Conservation (phyloP, 2,329 filamentous ascomycete species). For the Colletotrichum sp. region DNA sequence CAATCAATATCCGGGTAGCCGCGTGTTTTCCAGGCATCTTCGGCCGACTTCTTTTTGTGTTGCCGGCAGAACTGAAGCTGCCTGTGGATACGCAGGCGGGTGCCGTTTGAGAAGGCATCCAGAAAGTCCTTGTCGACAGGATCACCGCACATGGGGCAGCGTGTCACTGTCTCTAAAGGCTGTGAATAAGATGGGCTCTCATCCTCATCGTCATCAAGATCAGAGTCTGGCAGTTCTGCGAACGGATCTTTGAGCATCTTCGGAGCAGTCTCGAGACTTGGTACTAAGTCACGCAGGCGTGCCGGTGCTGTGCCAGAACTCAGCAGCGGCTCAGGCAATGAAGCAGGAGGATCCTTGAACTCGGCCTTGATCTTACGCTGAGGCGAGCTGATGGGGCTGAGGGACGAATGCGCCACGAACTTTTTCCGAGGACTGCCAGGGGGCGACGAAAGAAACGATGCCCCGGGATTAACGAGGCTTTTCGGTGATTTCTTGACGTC, state of each 20-base stretch:
- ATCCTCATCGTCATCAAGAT: neutral
- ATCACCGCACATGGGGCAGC: slow-evolving; percentile 72
- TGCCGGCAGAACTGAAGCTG: slow-evolving; percentile 68
- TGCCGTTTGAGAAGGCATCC: slow-evolving; percentile 52
- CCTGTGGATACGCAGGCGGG: slow-evolving; percentile 58
- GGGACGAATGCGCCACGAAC: neutral
- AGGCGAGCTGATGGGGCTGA: slow-evolving; percentile 4
- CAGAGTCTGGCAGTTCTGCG: slow-evolving; percentile 9
- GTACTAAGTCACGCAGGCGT: neutral
- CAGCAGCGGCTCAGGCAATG: neutral
- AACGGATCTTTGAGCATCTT: neutral
- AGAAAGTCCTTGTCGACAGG: slow-evolving; percentile 61
- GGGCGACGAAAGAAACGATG: neutral
- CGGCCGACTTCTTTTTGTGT: slow-evolving; percentile 63
- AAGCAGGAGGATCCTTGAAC: neutral
- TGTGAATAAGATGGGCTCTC: neutral
- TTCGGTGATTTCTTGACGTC: neutral
- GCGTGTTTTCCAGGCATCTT: slow-evolving; percentile 48
- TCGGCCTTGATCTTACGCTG: neutral
- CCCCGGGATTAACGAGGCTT: neutral
- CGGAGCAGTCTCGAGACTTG: neutral
- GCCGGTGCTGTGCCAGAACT: neutral
- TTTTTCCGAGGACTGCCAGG: neutral
- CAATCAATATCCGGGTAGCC: slow-evolving; percentile 78
- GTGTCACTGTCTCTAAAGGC: slow-evolving; percentile 36